These are phyloP conservation scores for Leccinum incarnatum DNA, from an alignment of 768 basidiomycete genomes.

Conservation along the genomic window DNA sequence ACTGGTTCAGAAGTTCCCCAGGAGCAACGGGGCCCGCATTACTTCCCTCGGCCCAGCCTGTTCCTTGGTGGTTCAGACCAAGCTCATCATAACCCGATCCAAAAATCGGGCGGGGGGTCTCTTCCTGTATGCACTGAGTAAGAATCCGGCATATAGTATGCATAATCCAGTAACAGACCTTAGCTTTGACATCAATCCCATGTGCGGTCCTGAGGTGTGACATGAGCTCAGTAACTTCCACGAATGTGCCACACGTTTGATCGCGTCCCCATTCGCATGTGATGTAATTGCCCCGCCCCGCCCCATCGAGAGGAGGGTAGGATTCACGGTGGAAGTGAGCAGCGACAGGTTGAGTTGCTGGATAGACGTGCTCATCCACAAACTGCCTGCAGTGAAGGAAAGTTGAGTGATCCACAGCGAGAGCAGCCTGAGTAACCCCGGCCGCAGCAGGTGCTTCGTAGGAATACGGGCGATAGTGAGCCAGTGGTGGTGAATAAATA, in stretches of 20 bases:
- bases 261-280: background rate
- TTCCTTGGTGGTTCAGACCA: background rate
- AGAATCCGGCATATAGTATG: background rate
- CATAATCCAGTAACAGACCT: background rate
- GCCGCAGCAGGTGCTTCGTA: background rate
- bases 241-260: background rate
- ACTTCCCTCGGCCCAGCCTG: background rate
- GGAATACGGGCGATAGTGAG: too few relatives aligned
- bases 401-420: background rate
- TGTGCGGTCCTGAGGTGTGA: background rate
- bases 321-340: background rate
- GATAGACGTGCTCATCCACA: background rate
- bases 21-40: too few relatives aligned
- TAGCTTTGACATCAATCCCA: background rate
- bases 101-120: background rate
- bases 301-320: background rate
- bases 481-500: background rate
- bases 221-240: background rate
- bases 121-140: background rate
- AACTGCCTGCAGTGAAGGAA: too few relatives aligned
- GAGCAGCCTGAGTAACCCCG: background rate
- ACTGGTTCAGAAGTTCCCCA: background rate
- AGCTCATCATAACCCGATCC: too few relatives aligned
- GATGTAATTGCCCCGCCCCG: background rate
- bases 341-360: background rate